Conservation (phyloP, 331 rosid species). For the Rhamnella rubrinervis region DNA sequence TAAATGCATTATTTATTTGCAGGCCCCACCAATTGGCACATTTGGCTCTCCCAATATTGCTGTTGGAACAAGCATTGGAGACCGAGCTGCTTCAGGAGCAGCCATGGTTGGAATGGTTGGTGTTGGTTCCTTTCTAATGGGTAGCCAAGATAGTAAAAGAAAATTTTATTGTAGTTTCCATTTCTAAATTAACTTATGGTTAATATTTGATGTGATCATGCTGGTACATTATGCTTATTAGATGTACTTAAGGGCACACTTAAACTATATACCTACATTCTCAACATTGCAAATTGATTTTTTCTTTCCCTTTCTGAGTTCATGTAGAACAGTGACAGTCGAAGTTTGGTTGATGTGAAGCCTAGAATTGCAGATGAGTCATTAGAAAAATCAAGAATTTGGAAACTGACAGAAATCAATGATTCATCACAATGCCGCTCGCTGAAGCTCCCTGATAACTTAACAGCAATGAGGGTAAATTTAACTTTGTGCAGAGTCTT, state of each 20-base stretch:
- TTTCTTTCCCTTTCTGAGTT: slow-evolving; percentile 14
- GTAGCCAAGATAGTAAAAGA: slow-evolving; percentile 7
- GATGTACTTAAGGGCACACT: background rate
- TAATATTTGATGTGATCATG: slow-evolving; percentile 2
- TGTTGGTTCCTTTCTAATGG: slow-evolving; percentile 20
- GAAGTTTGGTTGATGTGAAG: slow-evolving; percentile 76
- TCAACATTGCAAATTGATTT: background rate
- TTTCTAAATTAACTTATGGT: slow-evolving; percentile 2
- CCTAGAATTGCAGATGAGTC: slow-evolving; percentile 83
- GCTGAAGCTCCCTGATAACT: slow-evolving; percentile 73
- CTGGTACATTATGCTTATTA: background rate
- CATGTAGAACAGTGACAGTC: slow-evolving; percentile 71
- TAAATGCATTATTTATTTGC: slow-evolving; percentile 33
- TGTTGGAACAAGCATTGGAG: slow-evolving; percentile 79
- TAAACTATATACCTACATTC: no score
- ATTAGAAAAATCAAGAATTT: slow-evolving; percentile 71
- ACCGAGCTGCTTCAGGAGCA: slow-evolving; percentile 65
- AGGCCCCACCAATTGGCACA: slow-evolving; percentile 59
- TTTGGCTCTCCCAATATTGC: slow-evolving; percentile 60
- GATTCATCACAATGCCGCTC: slow-evolving; percentile 82
- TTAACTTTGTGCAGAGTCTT: background rate
- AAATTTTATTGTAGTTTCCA: background rate
- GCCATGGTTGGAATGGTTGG: slow-evolving; percentile 82
- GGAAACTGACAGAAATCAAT: slow-evolving; percentile 80
- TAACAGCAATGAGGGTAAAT: slow-evolving; percentile 73